Evolutionary conservation across 1,284 basidiomycete genomes (phyloP), one percentile per base, ranked within the genome.

Genomic region (Fomitopsis schrenkii): DNA sequence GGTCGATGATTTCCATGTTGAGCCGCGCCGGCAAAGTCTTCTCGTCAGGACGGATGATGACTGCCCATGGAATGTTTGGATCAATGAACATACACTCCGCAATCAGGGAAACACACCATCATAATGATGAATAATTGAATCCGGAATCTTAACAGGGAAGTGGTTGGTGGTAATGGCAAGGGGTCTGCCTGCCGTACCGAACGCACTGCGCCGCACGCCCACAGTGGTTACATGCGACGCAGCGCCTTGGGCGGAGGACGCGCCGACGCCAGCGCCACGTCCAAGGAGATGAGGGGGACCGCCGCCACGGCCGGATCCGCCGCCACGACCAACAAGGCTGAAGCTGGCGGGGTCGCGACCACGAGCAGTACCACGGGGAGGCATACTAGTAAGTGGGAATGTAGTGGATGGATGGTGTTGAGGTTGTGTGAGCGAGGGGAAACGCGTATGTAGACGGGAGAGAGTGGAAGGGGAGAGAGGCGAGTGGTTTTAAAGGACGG

Each of bases 111-210:
- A 70, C 85, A 61, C 64, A 88, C 89, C 86, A 70, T 92, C 90
- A 67, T 92, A 92, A 65, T 92, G 89, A 61, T 87, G 79, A 33
- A 91, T 90, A 19, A 83, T 80, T 0, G 69, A 73, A 35, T 86
- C 79, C 0, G 89, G 85, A 10, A 90, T 83, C 0, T 79, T 76
- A 2, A 84, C 81, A 35, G 68, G 68, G 64, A 89, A 92, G 59
- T 87, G 86, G 68, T 92, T 92, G 28, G 88, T 84, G 35, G 68
- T 75, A n/a, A 92, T 83, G 10, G 74, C 72, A 7, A 86, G 71
- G 5, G 71, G 63, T 44, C 73, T 77, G 6, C 90, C 90, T 8
- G 78, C 76, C 1, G 76, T 79, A 26, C 88, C 90, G 67, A 82
- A 87, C 36, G 79, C 80, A 45, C 86, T 80, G 35, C 90, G 78